A percentile compares a stretch with the other conserved stretches of the same genome.
These are phyloP conservation scores for Phylloporus sp. DNA, from an alignment of 768 basidiomycete genomes.

Conservation along the genomic window DNA sequence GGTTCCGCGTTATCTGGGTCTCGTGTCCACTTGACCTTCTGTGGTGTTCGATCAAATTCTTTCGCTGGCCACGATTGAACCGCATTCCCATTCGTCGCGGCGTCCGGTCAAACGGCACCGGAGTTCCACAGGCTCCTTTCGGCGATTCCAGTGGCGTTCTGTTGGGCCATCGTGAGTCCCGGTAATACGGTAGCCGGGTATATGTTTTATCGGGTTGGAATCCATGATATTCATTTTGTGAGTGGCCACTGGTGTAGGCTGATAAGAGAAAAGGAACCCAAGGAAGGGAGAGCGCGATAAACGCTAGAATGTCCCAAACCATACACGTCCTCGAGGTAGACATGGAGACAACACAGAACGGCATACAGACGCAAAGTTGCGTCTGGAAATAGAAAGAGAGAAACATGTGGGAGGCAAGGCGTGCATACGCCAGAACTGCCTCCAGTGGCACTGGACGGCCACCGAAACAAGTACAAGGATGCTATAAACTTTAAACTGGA, in stretches of 20 bases:
- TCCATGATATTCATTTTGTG: slow-evolving; percentile 6
- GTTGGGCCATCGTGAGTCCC: neutral
- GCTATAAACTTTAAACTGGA: slow-evolving; percentile 9
- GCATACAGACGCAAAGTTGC: neutral
- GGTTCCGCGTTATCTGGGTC: slow-evolving; percentile 1
- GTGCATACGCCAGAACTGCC: slow-evolving; percentile 1
- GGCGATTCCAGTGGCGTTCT: no score
- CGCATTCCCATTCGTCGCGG: neutral
- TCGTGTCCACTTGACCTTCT: neutral
- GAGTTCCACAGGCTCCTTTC: no score
- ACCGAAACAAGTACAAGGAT: slow-evolving; percentile 4
- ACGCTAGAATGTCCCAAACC: slow-evolving; percentile 10
- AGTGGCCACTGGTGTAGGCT: neutral
- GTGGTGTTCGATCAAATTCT: slow-evolving; percentile 1
- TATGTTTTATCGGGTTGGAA: neutral
- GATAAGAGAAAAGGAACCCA: neutral
- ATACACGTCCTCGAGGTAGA: slow-evolving; percentile 1
- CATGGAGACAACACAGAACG: neutral
- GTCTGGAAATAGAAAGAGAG: neutral
- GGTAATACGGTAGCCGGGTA: neutral
- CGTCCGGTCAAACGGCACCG: neutral
- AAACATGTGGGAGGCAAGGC: slow-evolving; percentile 2
- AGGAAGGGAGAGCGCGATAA: neutral
- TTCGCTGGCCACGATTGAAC: neutral
- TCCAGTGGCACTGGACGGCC: slow-evolving; percentile 6